These are phyloP conservation scores for Helianthus tuberosus DNA, from an alignment of 129 eudicot species.

Conservation along the genomic window DNA sequence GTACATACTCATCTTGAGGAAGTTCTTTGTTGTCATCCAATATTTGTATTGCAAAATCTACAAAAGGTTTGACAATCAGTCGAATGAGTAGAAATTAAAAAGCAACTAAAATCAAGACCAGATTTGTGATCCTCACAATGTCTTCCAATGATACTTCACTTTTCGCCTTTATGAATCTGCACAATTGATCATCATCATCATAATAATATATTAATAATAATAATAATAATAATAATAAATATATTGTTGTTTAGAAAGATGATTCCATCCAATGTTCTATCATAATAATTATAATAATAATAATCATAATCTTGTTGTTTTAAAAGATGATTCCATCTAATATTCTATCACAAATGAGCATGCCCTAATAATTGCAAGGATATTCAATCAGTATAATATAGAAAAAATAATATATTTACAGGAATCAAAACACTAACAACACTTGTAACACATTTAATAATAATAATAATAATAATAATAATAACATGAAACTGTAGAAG, in stretches of 20 bases:
- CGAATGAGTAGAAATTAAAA: no score
- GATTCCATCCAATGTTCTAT: slow-evolving; percentile 23
- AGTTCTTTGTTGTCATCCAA: no score
- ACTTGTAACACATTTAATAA: slow-evolving; percentile 10
- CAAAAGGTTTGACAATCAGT: no score
- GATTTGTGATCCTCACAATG: no score
- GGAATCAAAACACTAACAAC: slow-evolving; percentile 1
- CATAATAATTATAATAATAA: slow-evolving; percentile 13
- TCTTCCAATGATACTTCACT: slow-evolving; percentile 87
- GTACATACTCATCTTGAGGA: no score
- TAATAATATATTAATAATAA: no score
- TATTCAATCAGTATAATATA: slow-evolving; percentile 17
- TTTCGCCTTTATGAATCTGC: slow-evolving; percentile 91
- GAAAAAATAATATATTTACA: background rate
- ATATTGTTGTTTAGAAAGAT: slow-evolving; percentile 12
- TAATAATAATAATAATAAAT: no score
- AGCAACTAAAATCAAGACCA: no score
- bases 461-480: background rate
- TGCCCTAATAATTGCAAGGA: slow-evolving; percentile 17
- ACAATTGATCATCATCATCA: slow-evolving; percentile 7
- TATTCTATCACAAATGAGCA: slow-evolving; percentile 13
- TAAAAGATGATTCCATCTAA: slow-evolving; percentile 26
- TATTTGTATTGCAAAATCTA: no score
- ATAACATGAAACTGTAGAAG: background rate
- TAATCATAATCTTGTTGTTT: slow-evolving; percentile 12